These are phyloP conservation scores for Rhizophagus sp. DNA, from an alignment of 192 early-diverging fungal species.

Conservation along the genomic window DNA sequence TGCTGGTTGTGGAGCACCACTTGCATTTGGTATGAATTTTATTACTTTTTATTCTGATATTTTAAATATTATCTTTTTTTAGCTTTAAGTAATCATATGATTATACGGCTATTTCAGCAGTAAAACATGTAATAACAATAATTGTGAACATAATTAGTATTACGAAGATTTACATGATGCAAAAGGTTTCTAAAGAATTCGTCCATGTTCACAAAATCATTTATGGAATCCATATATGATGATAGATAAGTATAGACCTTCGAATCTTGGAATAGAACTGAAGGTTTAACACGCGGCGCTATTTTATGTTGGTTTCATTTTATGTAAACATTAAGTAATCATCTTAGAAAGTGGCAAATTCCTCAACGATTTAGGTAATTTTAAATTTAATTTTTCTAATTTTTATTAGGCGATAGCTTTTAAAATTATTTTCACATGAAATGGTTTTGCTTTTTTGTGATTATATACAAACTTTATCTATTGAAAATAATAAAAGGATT, in stretches of 20 bases:
- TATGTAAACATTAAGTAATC: background rate
- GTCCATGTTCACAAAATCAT: background rate
- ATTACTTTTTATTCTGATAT: too few relatives aligned
- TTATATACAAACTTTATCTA: background rate
- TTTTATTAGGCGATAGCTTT: too few relatives aligned
- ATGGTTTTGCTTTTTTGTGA: background rate
- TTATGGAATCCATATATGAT: background rate
- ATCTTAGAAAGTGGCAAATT: background rate
- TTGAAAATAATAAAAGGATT: background rate
- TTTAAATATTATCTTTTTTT: too few relatives aligned
- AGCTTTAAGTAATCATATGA: too few relatives aligned
- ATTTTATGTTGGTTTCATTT: slow-evolving; percentile 15
- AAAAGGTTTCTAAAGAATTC: background rate
- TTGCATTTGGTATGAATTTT: background rate
- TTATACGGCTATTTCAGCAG: too few relatives aligned
- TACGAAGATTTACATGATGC: background rate
- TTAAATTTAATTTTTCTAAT: too few relatives aligned
- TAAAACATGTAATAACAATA: too few relatives aligned
- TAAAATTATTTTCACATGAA: too few relatives aligned
- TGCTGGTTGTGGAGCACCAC: background rate
- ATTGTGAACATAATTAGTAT: background rate
- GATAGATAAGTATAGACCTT: slow-evolving; percentile 3
- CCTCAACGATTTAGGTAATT: too few relatives aligned
- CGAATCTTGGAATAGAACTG: slow-evolving; percentile 10
- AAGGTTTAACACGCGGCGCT: background rate